Evolutionary conservation across 805 yeast genomes (phyloP).

Genomic region (Teunomyces panamensis): DNA sequence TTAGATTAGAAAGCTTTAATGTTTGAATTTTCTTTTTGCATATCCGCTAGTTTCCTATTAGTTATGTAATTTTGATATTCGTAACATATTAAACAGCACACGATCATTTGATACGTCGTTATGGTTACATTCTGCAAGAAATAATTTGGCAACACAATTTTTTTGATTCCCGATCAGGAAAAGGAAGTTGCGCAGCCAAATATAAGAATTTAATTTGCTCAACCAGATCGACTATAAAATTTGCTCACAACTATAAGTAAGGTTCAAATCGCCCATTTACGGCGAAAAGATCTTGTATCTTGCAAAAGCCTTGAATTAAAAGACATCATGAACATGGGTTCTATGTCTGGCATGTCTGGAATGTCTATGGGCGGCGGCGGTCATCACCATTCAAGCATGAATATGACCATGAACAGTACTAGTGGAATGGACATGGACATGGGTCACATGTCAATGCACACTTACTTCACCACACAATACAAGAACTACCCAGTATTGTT

Average conservation of each 20-base stretch:
- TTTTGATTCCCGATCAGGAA: background rate
- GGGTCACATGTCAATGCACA: constrained; percentile 46
- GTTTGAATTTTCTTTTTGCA: no score
- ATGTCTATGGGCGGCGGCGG: constrained; percentile 6
- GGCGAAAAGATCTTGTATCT: background rate
- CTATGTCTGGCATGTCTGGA: constrained; percentile 4
- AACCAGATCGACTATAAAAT: background rate
- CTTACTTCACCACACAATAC: constrained; percentile 51
- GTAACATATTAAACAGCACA: background rate
- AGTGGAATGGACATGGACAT: constrained; percentile 12
- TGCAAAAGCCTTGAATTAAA: background rate
- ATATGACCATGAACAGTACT: constrained; percentile 7
- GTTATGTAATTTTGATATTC: background rate
- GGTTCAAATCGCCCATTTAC: background rate
- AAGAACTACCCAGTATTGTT: constrained; percentile 62
- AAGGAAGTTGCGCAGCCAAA: background rate
- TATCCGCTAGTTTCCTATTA: background rate
- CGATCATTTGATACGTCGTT: background rate
- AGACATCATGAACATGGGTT: background rate
- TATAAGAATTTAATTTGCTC: constrained; percentile 1
- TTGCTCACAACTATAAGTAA: background rate
- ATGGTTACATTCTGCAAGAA: no score
- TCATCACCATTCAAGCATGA: constrained; percentile 4
- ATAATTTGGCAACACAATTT: no score
- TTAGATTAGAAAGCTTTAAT: background rate